A percentile compares a stretch with the other conserved stretches of the same genome.
phyloP scores from a whole-genome alignment of 2,329 filamentous ascomycete genomes.

The Orbilia javanica region DNA sequence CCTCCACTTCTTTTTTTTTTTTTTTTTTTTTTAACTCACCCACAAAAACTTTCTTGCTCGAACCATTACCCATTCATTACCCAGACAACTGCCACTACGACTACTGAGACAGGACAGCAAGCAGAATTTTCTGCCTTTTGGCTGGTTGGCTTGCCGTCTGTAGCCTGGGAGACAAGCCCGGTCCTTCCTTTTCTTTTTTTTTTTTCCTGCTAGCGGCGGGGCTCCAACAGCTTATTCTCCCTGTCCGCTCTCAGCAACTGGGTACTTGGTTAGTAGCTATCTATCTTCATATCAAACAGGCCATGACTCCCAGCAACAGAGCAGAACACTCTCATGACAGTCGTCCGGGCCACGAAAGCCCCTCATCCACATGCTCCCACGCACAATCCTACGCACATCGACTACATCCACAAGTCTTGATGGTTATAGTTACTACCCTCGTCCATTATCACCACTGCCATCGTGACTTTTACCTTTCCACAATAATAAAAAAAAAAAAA shows the following conservation, averaged over 20 bases:
- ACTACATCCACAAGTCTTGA: too few species aligned
- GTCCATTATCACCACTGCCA: neutral
- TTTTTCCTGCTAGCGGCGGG: constrained; percentile 37
- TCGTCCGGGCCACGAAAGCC: neutral
- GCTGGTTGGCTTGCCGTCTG: constrained; percentile 17
- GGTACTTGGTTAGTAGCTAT: too few species aligned
- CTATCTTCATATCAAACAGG: neutral
- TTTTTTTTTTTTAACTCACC: constrained; percentile 20
- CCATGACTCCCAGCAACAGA: neutral
- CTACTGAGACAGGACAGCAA: constrained; percentile 12
- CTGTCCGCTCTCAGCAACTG: neutral
- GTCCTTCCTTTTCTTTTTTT: neutral
- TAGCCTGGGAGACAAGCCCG: too few species aligned
- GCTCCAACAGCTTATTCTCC: constrained; percentile 38
- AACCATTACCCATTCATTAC: too few species aligned
- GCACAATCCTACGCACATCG: constrained; percentile 2
- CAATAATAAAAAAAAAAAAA: too few species aligned
- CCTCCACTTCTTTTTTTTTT: neutral
- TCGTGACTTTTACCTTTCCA: neutral
- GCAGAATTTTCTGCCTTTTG: constrained; percentile 34
- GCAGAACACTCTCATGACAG: neutral
- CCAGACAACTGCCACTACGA: neutral
- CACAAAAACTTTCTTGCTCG: constrained; percentile 33
- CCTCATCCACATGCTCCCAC: constrained; percentile 26
- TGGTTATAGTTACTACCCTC: constrained; percentile 5